phyloP scores from a whole-genome alignment of 2,329 filamentous ascomycete species.

The Aureobasidium zeae region DNA sequence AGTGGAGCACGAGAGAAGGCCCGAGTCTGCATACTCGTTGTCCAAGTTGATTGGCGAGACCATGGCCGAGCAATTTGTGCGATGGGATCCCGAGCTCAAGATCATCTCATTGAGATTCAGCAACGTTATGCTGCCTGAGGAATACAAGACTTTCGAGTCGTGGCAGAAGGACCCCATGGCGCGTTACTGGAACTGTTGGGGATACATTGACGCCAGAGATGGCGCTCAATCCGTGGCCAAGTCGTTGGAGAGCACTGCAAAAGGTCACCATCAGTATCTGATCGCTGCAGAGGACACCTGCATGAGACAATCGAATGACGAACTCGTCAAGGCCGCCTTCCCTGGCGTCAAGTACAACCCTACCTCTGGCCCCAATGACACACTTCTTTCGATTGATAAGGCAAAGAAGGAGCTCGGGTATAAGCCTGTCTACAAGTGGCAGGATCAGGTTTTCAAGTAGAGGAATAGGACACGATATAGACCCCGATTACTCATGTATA shows the following conservation, averaged over 20 bases:
- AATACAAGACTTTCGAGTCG: slow-evolving; percentile 19
- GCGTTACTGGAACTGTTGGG: slow-evolving; percentile 23
- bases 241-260: slow-evolving; percentile 18
- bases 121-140: slow-evolving; percentile 22
- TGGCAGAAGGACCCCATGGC: slow-evolving; percentile 22
- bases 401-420: slow-evolving; percentile 22
- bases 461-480: too few relatives aligned
- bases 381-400: slow-evolving; percentile 21
- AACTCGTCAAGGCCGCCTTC: slow-evolving; percentile 21
- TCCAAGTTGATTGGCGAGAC: slow-evolving; percentile 22
- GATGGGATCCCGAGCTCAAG: slow-evolving; percentile 21
- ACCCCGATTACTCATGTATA: too few relatives aligned
- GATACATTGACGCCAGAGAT: slow-evolving; percentile 21
- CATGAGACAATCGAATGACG: slow-evolving; percentile 21
- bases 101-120: slow-evolving; percentile 21
- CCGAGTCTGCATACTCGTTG: slow-evolving; percentile 21
- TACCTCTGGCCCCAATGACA: slow-evolving; percentile 19
- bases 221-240: slow-evolving; percentile 20
- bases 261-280: slow-evolving; percentile 21
- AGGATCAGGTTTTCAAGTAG: slow-evolving; percentile 22
- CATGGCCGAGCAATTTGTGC: slow-evolving; percentile 20
- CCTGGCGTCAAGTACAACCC: slow-evolving; percentile 20
- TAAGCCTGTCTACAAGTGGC: slow-evolving; percentile 21
- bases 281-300: slow-evolving; percentile 21
- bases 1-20: slow-evolving; percentile 20